Conservation (phyloP, 306 rosid genomes). For the Pterocarpus santalinus region DNA sequence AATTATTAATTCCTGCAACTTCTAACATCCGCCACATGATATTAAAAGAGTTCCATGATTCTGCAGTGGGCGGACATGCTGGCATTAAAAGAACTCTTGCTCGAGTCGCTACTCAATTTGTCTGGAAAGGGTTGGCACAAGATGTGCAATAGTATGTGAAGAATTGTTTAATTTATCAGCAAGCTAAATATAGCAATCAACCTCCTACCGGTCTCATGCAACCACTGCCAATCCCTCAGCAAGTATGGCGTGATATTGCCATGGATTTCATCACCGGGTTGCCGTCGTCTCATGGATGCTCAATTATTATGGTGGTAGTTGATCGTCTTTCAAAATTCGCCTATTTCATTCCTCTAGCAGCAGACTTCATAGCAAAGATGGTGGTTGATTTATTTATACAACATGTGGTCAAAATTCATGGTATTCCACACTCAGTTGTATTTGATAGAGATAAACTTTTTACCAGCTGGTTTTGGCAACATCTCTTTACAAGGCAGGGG, state of each 20-base stretch:
- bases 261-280: background rate
- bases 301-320: background rate
- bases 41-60: no score
- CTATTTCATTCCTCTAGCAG: background rate
- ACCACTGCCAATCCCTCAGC: background rate
- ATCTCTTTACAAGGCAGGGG: no score
- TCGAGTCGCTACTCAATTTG: no score
- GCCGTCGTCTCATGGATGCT: background rate
- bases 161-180: background rate
- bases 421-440: background rate
- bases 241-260: background rate
- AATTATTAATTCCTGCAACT: no score
- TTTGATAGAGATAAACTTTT: background rate
- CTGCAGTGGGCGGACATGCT: no score
- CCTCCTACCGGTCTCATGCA: background rate
- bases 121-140: background rate
- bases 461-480: no score
- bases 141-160: background rate
- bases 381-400: background rate
- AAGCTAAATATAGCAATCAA: background rate
- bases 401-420: background rate
- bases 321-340: background rate
- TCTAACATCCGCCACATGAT: no score
- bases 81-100: no score
- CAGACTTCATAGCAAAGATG: background rate